Base-by-base conservation (phyloP, 441 rosid genomes). In the Syzygium malaccense region DNA sequence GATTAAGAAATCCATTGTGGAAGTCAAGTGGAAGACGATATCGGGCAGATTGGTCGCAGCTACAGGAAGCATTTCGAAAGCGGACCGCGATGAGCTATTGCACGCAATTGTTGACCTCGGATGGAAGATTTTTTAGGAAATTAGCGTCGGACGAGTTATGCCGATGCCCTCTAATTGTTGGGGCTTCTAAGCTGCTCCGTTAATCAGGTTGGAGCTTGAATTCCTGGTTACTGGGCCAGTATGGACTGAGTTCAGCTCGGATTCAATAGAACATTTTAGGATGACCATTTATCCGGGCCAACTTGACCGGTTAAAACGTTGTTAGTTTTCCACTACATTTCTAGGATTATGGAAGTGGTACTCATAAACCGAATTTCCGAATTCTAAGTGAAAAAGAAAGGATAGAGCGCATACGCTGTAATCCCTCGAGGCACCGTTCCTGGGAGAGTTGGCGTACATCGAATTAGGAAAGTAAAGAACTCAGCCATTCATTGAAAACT, bases 21-120 rank as follows among this genome's bases (percentile, higher is more conserved):
- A 15, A 64, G 15, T 64, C 37, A n/a, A 30, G 11, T 2, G 75
- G 37, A 64, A 30, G 37, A 3, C 4, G 48, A 19, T 33, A 5
- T 18, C 1, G 7, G 48, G 1, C 48, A 68, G 4, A 66, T 66
- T 32, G 78, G 26, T 1, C 2, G 48, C 2, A 1, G 45, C 26
- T 18, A 18, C 26, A 33, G 7, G 48, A 18, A 68, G 26, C 48
- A 2, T 18, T 33, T 68, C 14, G 26, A 68, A 18, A 33, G 48
- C 2, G 0, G 45, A 68, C 7, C 14, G 9, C 14, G 14, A 0
- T 0, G 0, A 32, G 45, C 25, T 25, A 32, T 32, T 1, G 14
- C 45, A 17, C 45, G 5, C 78, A 32, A 17, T 2, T 4, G 12
- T 30, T 30, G 75, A 4, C 75, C 1, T 41, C 45, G n/a, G n/a